Conservation (phyloP, 75 land plant genomes). For the Picea glauca region DNA sequence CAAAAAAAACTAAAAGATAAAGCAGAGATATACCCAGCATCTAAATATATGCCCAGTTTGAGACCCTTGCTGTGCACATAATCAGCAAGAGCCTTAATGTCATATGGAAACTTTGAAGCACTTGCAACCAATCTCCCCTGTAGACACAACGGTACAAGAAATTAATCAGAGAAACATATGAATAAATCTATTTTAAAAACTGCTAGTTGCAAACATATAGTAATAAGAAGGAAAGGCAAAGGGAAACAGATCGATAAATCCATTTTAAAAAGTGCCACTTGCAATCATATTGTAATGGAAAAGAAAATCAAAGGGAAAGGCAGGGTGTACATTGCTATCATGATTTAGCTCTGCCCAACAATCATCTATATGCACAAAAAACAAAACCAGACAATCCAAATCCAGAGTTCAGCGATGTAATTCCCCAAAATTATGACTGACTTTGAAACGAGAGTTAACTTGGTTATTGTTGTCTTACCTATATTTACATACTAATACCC, state of each 20-base stretch:
- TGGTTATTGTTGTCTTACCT: slow-evolving; percentile 25
- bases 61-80: slow-evolving; percentile 52
- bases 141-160: background rate
- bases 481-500: slow-evolving; percentile 81
- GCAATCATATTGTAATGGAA: too few species aligned
- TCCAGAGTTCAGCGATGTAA: background rate
- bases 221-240: too few species aligned
- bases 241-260: too few species aligned
- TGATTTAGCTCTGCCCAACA: slow-evolving; percentile 51
- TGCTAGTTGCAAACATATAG: too few species aligned
- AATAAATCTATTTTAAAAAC: too few species aligned
- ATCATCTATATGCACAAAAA: slow-evolving; percentile 28
- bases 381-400: background rate
- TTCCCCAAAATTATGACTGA: too few species aligned
- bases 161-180: background rate
- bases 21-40: slow-evolving; percentile 31
- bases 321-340: slow-evolving; percentile 22
- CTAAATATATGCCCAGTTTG: slow-evolving; percentile 52
- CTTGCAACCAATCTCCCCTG: slow-evolving; percentile 35
- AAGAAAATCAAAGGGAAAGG: too few species aligned
- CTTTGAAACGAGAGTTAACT: background rate
- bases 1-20: background rate
- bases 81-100: slow-evolving; percentile 53
- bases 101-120: slow-evolving; percentile 44
- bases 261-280: too few species aligned